phyloP scores from a whole-genome alignment of 495 filamentous ascomycete species.

The Penicillium chermesinum region DNA sequence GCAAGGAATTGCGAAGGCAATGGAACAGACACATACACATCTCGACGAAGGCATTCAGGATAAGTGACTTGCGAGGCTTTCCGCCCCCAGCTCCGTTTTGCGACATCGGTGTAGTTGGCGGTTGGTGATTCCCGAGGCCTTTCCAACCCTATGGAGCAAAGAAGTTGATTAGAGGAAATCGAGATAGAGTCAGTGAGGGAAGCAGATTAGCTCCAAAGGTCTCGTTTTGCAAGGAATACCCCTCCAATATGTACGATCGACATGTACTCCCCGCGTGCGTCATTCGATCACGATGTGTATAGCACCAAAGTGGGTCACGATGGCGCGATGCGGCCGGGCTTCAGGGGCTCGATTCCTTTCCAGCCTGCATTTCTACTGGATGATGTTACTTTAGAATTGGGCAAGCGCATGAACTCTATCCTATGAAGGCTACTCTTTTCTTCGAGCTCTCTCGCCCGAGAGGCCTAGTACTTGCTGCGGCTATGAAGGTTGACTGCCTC shows the following conservation, averaged over 20 bases:
- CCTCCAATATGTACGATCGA: no score
- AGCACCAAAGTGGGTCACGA: conserved; percentile 41
- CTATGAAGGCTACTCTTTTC: not conserved
- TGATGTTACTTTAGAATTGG: conserved; percentile 1
- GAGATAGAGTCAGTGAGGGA: not conserved
- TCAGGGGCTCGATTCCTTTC: not conserved
- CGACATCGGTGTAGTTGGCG: no score
- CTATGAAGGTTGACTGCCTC: no score
- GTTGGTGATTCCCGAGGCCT: no score
- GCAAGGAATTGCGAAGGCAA: not conserved
- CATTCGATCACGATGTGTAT: conserved; percentile 12
- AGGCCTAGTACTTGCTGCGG: conserved; percentile 7
- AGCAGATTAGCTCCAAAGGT: no score
- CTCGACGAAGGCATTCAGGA: conserved; percentile 58
- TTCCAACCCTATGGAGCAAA: no score
- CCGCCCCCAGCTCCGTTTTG: conserved; percentile 1
- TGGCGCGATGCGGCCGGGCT: conserved; percentile 29
- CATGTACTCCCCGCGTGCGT: conserved; percentile 17
- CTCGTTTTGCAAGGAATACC: no score
- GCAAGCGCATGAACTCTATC: not conserved
- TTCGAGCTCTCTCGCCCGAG: conserved; percentile 18
- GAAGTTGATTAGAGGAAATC: conserved; percentile 5
- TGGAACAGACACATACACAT: conserved; percentile 32
- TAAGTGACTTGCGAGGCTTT: conserved; percentile 41
- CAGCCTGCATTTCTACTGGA: conserved; percentile 3